A percentile compares a stretch with the other conserved stretches of the same genome.
These are phyloP conservation scores for Candolleomyces aberdarensis DNA, from an alignment of 768 basidiomycete genomes.

Conservation along the genomic window DNA sequence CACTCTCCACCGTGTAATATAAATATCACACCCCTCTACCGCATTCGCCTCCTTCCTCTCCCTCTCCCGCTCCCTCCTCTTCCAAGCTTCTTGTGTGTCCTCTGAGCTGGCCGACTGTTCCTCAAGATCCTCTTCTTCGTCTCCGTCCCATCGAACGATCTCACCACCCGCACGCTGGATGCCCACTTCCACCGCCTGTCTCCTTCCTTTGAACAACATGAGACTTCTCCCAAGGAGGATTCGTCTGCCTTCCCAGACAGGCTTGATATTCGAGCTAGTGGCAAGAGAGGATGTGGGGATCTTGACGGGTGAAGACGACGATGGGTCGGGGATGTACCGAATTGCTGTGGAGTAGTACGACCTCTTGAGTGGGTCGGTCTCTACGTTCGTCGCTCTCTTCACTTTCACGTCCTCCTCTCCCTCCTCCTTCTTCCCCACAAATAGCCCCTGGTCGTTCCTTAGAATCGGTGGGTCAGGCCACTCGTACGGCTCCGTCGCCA, in stretches of 20 bases:
- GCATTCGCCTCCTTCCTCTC: slow-evolving; percentile 33
- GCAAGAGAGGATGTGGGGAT: not conserved
- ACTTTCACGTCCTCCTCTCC: slow-evolving; percentile 20
- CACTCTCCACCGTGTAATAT: slow-evolving; percentile 66
- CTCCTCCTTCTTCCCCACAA: slow-evolving; percentile 20
- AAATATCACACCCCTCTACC: slow-evolving; percentile 60
- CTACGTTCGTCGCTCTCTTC: slow-evolving; percentile 18
- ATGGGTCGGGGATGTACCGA: slow-evolving; percentile 22
- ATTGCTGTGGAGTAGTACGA: slow-evolving; percentile 28
- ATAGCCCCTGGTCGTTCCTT: slow-evolving; percentile 9
- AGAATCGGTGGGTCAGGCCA: slow-evolving; percentile 71
- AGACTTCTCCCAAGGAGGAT: slow-evolving; percentile 64
- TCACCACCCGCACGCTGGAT: slow-evolving; percentile 55
- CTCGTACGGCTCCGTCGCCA: slow-evolving; percentile 56
- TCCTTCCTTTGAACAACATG: slow-evolving; percentile 45
- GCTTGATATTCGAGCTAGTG: slow-evolving; percentile 14
- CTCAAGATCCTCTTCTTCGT: slow-evolving; percentile 14
- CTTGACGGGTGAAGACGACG: slow-evolving; percentile 4
- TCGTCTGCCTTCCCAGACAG: slow-evolving; percentile 58
- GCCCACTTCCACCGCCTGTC: slow-evolving; percentile 53
- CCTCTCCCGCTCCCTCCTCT: slow-evolving; percentile 16
- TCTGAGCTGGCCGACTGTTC: not conserved
- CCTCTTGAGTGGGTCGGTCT: slow-evolving; percentile 30
- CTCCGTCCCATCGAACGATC: slow-evolving; percentile 24
- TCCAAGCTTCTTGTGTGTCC: slow-evolving; percentile 1